Percentiles rank a stretch among this genome's conserved stretches.
phyloP scores from a whole-genome alignment of 176 grass and related monocot genomes.

The Otatea glauca region DNA sequence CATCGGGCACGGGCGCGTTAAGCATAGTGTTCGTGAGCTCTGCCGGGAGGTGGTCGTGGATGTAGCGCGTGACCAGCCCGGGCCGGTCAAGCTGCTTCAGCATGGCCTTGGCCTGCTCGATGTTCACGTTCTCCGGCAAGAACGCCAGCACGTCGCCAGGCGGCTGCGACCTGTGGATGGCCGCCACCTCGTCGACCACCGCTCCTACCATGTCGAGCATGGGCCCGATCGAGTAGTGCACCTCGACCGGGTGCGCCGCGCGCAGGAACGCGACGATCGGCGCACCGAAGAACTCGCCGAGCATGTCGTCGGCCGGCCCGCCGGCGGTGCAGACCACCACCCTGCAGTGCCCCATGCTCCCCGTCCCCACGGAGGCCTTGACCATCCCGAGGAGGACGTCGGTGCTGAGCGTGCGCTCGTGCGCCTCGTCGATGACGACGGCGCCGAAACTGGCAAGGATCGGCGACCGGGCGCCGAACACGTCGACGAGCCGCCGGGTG shows the following conservation, averaged over 20 bases:
- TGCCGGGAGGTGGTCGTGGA: constrained; percentile 29
- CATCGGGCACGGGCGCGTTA: neutral
- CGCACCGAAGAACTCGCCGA: constrained; percentile 31
- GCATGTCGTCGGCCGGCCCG: constrained; percentile 6
- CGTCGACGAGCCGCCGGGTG: constrained; percentile 28
- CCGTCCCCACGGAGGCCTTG: neutral
- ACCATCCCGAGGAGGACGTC: constrained; percentile 22
- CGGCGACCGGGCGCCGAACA: neutral
- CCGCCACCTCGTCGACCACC: constrained; percentile 13
- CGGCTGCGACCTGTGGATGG: constrained; percentile 18
- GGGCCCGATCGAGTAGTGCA: constrained; percentile 18
- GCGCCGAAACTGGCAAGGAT: neutral
- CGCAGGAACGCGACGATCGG: constrained; percentile 19
- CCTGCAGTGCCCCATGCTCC: neutral
- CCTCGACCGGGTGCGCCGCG: constrained; percentile 6
- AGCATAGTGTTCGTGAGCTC: neutral
- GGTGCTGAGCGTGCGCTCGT: constrained; percentile 36
- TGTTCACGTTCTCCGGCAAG: constrained; percentile 8
- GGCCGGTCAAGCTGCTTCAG: neutral
- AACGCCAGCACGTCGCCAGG: constrained; percentile 45
- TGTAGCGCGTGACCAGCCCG: neutral
- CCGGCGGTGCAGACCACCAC: constrained; percentile 35
- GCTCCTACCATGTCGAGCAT: constrained; percentile 21
- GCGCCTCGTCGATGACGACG: constrained; percentile 40
- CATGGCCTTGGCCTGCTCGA: neutral